phyloP scores from a whole-genome alignment of 805 yeast species.

The Clavispora fructus region DNA sequence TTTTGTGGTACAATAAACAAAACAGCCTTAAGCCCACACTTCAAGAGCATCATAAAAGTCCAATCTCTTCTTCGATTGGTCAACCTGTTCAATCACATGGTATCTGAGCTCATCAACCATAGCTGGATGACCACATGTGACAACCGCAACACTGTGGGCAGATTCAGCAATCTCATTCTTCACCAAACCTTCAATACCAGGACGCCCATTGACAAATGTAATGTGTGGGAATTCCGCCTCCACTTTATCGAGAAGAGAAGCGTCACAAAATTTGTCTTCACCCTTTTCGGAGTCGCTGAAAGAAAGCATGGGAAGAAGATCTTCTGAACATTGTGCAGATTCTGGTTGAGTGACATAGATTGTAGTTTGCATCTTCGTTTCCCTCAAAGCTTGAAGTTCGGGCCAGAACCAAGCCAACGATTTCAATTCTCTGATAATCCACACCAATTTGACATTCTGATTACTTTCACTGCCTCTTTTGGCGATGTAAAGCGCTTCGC shows the following conservation, averaged over 20 bases:
- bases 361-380: constrained; percentile 23
- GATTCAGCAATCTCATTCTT: constrained; percentile 4
- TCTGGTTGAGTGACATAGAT: constrained; percentile 37
- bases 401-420: constrained; percentile 22
- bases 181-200: constrained; percentile 4
- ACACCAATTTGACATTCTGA: constrained; percentile 18
- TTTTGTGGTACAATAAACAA: too few relatives aligned
- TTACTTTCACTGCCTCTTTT: neutral
- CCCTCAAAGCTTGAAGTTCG: constrained; percentile 16
- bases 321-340: constrained; percentile 1
- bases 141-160: constrained; percentile 3
- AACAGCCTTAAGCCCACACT: constrained; percentile 14
- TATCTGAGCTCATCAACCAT: constrained; percentile 12
- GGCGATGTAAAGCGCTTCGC: constrained; percentile 32
- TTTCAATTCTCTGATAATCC: constrained; percentile 21
- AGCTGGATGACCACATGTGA: constrained; percentile 9
- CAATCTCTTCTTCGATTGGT: constrained; percentile 8
- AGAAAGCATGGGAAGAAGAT: constrained; percentile 4
- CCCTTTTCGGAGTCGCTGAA: constrained; percentile 11
- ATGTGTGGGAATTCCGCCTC: constrained; percentile 6
- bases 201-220: constrained; percentile 8
- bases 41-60: constrained; percentile 11
- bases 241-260: constrained; percentile 1
- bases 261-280: constrained; percentile 5
- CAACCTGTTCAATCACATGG: constrained; percentile 5